Evolutionary conservation across 352 stramenopile genomes (phyloP).

Genomic region (Pythium monospermum): DNA sequence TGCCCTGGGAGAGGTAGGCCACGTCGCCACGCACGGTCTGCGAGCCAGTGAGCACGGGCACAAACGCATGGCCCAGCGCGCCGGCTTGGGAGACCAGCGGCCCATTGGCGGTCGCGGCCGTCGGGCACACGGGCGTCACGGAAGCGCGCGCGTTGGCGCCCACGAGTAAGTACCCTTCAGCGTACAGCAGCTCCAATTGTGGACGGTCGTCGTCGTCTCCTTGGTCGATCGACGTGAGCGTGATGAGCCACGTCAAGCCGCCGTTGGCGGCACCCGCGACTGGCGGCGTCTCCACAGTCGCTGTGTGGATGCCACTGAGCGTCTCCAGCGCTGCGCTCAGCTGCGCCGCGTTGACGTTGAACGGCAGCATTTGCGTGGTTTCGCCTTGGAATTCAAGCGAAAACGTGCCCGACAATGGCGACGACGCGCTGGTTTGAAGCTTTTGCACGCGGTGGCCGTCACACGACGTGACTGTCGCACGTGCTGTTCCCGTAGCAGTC

Average conservation of each 20-base stretch:
- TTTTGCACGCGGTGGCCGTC: constrained; percentile 80
- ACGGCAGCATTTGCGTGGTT: constrained; percentile 68
- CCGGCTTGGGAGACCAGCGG: constrained; percentile 15
- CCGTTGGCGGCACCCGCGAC: constrained; percentile 34
- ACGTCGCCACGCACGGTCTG: constrained; percentile 58
- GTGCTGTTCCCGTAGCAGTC: constrained; percentile 21
- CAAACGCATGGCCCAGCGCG: constrained; percentile 58
- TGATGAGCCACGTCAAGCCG: constrained; percentile 80
- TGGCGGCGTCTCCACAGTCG: constrained; percentile 41
- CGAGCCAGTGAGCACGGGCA: constrained; percentile 51
- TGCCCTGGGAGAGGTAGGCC: constrained; percentile 51
- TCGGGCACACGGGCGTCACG: constrained; percentile 43
- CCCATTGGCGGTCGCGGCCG: constrained; percentile 28
- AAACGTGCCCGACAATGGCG: constrained; percentile 79
- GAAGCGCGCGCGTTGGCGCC: constrained; percentile 35
- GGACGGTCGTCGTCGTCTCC: constrained; percentile 28
- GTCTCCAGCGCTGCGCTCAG: constrained; percentile 61
- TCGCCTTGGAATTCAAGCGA: constrained; percentile 72
- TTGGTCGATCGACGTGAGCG: constrained; percentile 66
- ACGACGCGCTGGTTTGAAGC: constrained; percentile 42
- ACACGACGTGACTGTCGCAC: constrained; percentile 74
- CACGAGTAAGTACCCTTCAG: constrained; percentile 76
- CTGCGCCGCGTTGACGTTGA: constrained; percentile 40
- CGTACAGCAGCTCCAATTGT: constrained; percentile 58
- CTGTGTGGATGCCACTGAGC: constrained; percentile 69